Base-by-base conservation (phyloP, 164 flowering plant species). In the Taxillus chinensis region DNA sequence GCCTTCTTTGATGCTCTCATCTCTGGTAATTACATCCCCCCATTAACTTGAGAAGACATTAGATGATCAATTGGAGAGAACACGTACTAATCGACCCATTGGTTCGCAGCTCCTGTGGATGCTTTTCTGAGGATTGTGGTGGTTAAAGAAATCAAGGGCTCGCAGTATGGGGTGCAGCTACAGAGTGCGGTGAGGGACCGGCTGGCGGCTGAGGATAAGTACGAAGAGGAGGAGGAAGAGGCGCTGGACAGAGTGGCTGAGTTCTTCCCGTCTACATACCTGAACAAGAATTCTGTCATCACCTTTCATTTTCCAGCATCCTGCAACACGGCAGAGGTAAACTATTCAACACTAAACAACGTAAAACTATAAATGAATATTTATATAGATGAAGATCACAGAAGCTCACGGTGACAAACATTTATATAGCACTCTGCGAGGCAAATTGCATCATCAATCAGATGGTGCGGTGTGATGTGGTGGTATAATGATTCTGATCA, bases 131-230 rank as follows among this genome's bases (percentile, higher is more conserved):
- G 96, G 60, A 79, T 90, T 5, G 98, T 87, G 73, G 89, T 85
- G 73, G 90, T 92, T 37, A 92, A 92, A 68, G 98, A 92, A 81
- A 87, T 92, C 40, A 92, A 92, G 70, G 98, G 95, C 0, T 85
- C 95, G 3, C 98, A 92, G 60, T 92, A 84, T 6, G 93, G 95
- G 5, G 86, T 84, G 46, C 98, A 90, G 70, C 68, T 90, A 5
- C 96, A 92, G 76, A 84, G 86, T 55, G 74, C 89, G 0, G 96
- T 92, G 65, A 82, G 96, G 77, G 98, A 90, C 60, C 74, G 93
- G 38, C 69, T 92, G 69, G 96, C 84, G 3, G 95, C 71, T 0
- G 82, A 56, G 17, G 98, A 90, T 67, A 83, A 86, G 50, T 92
- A 87, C 39, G 98, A 92, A 61, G 96, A 92, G 7, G 96, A 87